A percentile compares a stretch with the other conserved stretches of the same genome.
These are phyloP conservation scores for Filosporella fistucella DNA, from an alignment of 495 filamentous ascomycete genomes.

Conservation along the genomic window DNA sequence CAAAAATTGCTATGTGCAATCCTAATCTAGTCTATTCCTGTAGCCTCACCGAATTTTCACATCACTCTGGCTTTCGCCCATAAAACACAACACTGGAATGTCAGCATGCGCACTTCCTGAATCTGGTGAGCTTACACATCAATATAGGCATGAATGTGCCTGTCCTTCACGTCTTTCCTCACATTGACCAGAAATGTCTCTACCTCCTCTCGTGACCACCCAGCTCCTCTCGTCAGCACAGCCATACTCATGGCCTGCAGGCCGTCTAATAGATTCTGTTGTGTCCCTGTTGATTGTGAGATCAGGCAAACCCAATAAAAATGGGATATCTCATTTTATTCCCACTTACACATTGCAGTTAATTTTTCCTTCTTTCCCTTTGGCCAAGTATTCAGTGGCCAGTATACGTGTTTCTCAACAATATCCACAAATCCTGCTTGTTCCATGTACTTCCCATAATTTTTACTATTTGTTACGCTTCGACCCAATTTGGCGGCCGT, in stretches of 20 bases:
- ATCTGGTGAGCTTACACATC: constrained; percentile 13
- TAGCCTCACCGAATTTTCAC: no score
- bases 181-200: constrained; percentile 42
- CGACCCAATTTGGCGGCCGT: constrained; percentile 9
- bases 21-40: no score
- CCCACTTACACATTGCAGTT: constrained; percentile 4
- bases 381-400: constrained; percentile 8
- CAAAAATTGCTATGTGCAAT: no score
- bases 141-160: constrained; percentile 36
- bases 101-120: neutral
- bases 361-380: constrained; percentile 25
- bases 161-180: constrained; percentile 40
- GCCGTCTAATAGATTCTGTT: constrained; percentile 32
- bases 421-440: constrained; percentile 37
- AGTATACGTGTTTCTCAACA: constrained; percentile 8
- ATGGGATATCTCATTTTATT: no score
- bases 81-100: constrained; percentile 7
- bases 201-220: constrained; percentile 39
- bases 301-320: no score
- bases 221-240: constrained; percentile 30
- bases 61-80: constrained; percentile 6
- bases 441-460: constrained; percentile 33
- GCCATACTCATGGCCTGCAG: constrained; percentile 8
- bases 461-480: neutral
- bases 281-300: no score